Evolutionary conservation across 352 stramenopile genomes (phyloP), one percentile per base, ranked within the genome.

Genomic region (Pythium chondricola): DNA sequence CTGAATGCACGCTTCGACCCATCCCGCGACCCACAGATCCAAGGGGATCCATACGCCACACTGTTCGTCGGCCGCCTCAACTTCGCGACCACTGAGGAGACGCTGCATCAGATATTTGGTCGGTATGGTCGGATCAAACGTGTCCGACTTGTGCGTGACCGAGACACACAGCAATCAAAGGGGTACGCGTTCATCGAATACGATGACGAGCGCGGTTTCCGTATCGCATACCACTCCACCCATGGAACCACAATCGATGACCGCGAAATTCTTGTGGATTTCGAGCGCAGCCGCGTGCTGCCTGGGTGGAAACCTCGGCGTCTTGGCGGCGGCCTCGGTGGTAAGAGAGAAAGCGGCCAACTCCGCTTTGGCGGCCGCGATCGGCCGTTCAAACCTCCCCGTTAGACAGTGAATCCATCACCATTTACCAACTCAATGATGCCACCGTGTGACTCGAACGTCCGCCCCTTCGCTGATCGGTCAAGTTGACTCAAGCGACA

Each of bases 111-210:
- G 0, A 61, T 76, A 27, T 93, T 93, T 43, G 40, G 41, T 8
- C 27, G 35, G 10, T 90, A 71, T 25, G 81, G 81, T 16, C 43
- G 49, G 3, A 63, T 93, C 37, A 25, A 46, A 6, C 60, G 56
- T n/a, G 43, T 85, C 45, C 75, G 78, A 21, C 63, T 93, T 5
- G 81, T 93, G 42, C 68, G 70, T 9, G 73, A 93, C 42, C 64
- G 79, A 10, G 68, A 60, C 29, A 87, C 78, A 17, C 47, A 75
- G 45, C 67, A 68, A 41, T 88, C 77, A 50, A 82, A 74, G 29
- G 78, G 78, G 37, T 90, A 93, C 63, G 78, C 81, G 24, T 93
- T 93, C 54, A 56, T 93, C 22, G 78, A 88, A 48, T 93, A 85
- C 43, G 62, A 57, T 27, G 43, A 62, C 30, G 74, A 85, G 48